Percentiles rank a stretch among this genome's conserved stretches.
Conservation (phyloP, 768 basidiomycete genomes). For the Candolleomyces efflorescens region DNA sequence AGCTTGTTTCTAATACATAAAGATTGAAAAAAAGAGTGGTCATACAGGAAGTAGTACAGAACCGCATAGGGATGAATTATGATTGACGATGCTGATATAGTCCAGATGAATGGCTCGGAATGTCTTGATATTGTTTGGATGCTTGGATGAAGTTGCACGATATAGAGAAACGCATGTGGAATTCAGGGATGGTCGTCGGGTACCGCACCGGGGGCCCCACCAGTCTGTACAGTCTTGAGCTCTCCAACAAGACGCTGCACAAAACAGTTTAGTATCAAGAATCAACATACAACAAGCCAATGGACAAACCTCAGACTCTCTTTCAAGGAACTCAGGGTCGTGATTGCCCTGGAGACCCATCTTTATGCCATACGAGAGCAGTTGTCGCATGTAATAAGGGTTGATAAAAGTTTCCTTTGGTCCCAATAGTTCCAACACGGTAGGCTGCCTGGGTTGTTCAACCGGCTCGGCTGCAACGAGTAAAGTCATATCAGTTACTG, state of each 20-base stretch:
- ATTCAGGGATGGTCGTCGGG: background rate
- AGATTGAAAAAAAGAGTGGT: background rate
- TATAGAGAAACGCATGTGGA: too few relatives aligned
- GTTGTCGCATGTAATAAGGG: constrained; percentile 74
- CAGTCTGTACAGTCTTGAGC: constrained; percentile 34
- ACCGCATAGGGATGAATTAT: background rate
- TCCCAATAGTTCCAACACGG: constrained; percentile 30
- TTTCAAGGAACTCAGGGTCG: constrained; percentile 42
- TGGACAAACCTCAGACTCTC: constrained; percentile 53
- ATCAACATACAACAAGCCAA: background rate
- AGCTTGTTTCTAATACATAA: constrained; percentile 7
- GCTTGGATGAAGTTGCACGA: background rate
- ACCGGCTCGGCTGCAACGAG: constrained; percentile 18
- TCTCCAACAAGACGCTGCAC: constrained; percentile 61
- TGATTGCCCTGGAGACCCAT: constrained; percentile 45
- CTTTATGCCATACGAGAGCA: constrained; percentile 67
- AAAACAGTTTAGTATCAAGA: background rate
- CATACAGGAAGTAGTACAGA: constrained; percentile 2
- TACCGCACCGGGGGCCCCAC: background rate
- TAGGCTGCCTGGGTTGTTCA: constrained; percentile 12
- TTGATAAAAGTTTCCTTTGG: constrained; percentile 69
- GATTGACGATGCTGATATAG: constrained; percentile 4
- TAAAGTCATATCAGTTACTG: background rate
- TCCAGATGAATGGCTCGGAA: background rate
- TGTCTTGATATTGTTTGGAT: background rate